phyloP scores from a whole-genome alignment of 1,284 basidiomycete genomes.

The Tilletiaria anomala region DNA sequence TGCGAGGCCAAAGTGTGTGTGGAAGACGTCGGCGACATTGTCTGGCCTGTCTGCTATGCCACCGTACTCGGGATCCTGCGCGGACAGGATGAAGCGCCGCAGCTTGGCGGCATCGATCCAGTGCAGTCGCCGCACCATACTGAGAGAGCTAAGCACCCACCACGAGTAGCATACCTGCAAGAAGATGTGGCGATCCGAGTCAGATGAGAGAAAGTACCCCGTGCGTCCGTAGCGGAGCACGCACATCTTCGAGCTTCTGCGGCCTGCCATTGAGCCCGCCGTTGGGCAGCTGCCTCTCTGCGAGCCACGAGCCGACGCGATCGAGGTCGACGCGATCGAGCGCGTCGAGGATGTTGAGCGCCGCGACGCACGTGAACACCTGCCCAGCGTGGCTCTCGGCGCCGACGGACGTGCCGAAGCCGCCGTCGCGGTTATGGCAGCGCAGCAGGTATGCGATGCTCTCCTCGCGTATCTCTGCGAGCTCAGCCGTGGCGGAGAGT shows the following conservation, averaged over 20 bases:
- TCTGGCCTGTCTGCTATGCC: constrained; percentile 90
- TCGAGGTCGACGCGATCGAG: constrained; percentile 46
- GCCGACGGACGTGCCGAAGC: constrained; percentile 68
- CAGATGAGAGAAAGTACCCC: background rate
- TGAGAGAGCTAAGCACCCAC: constrained; percentile 81
- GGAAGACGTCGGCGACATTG: constrained; percentile 89
- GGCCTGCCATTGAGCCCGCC: constrained; percentile 91
- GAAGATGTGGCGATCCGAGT: background rate
- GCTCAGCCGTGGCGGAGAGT: constrained; percentile 50
- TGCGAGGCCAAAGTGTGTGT: constrained; percentile 82
- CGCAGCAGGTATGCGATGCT: constrained; percentile 59
- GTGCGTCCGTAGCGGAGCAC: constrained; percentile 21
- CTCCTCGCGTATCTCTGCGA: constrained; percentile 43
- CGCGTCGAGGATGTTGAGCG: constrained; percentile 69
- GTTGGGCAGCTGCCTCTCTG: constrained; percentile 78
- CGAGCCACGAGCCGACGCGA: constrained; percentile 70
- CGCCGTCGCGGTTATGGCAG: constrained; percentile 89
- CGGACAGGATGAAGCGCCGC: constrained; percentile 63
- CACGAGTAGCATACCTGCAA: constrained; percentile 86
- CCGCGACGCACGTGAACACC: constrained; percentile 78
- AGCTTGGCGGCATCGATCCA: constrained; percentile 88
- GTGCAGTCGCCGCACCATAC: constrained; percentile 64
- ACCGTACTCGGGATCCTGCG: constrained; percentile 79
- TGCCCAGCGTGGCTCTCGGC: constrained; percentile 85
- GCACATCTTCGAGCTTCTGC: constrained; percentile 90